Percentiles rank a stretch among this genome's conserved stretches.
phyloP scores from a whole-genome alignment of 495 filamentous ascomycete genomes.

The Xylaria sp. region DNA sequence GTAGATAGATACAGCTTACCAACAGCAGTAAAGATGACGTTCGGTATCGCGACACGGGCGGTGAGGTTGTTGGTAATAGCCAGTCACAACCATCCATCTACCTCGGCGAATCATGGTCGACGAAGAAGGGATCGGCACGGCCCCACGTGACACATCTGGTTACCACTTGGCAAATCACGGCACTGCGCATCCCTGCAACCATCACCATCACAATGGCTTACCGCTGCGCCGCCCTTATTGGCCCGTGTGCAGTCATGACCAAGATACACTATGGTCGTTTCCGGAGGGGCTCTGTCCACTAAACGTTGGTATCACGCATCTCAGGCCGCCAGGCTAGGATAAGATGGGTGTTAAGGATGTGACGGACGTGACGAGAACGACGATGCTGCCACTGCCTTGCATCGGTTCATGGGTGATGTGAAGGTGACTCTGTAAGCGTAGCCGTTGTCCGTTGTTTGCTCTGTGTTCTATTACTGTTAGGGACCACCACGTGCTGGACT shows the following conservation, averaged over 20 bases:
- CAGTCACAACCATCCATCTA: neutral
- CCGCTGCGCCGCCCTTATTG: slow-evolving; percentile 10
- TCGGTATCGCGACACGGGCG: neutral
- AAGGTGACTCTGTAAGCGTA: slow-evolving; percentile 5
- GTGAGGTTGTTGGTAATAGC: neutral
- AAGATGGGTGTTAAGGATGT: slow-evolving; percentile 11
- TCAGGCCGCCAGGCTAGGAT: neutral
- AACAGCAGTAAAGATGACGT: neutral
- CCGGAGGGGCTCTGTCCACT: slow-evolving; percentile 18
- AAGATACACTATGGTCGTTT: slow-evolving; percentile 5
- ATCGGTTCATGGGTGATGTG: slow-evolving; percentile 3
- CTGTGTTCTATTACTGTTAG: neutral
- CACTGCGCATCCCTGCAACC: slow-evolving; percentile 1
- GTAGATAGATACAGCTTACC: neutral
- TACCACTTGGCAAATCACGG: neutral
- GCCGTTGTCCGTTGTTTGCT: neutral
- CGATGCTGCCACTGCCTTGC: neutral
- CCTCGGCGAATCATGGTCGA: neutral
- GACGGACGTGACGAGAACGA: slow-evolving; percentile 17
- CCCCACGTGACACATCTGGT: neutral
- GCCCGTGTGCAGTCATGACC: neutral
- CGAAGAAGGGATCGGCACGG: slow-evolving; percentile 17
- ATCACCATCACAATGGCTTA: slow-evolving; percentile 18
- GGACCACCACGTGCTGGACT: neutral
- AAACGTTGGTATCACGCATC: neutral